These are phyloP conservation scores for Tarenaya hassleriana DNA, from an alignment of 345 rosid species.

Conservation along the genomic window DNA sequence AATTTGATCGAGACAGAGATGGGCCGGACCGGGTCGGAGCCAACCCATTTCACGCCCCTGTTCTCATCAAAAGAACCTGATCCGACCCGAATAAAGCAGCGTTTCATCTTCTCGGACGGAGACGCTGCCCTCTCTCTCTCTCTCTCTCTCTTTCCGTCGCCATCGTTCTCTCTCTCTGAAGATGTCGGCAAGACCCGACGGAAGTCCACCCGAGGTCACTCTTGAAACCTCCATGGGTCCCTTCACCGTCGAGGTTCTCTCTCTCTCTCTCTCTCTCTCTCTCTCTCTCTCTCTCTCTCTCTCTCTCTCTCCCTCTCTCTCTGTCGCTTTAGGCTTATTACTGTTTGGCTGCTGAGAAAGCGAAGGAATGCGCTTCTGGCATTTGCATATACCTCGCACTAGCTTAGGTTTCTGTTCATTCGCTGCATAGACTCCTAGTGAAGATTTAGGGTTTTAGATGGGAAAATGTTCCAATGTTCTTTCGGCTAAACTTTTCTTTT, in stretches of 20 bases:
- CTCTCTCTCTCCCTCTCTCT: not conserved
- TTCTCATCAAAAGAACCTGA: slow-evolving; percentile 23
- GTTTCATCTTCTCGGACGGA: not conserved
- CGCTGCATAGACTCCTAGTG: not conserved
- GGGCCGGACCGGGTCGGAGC: too few species aligned
- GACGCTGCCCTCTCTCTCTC: slow-evolving; percentile 12
- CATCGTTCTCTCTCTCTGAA: slow-evolving; percentile 16
- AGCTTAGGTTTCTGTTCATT: slow-evolving; percentile 5
- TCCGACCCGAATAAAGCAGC: slow-evolving; percentile 24
- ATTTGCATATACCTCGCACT: slow-evolving; percentile 3
- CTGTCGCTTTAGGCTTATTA: not conserved
- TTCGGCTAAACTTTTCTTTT: too few species aligned
- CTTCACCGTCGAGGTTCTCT: slow-evolving; percentile 86
- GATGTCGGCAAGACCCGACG: slow-evolving; percentile 79
- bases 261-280: too few species aligned
- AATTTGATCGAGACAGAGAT: too few species aligned
- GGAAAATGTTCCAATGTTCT: slow-evolving; percentile 5
- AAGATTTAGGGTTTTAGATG: slow-evolving; percentile 15
- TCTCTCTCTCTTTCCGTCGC: not conserved
- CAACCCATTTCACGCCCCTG: too few species aligned
- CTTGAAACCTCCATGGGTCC: slow-evolving; percentile 93
- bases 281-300: slow-evolving; percentile 7
- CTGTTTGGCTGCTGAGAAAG: slow-evolving; percentile 9
- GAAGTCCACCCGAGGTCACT: slow-evolving; percentile 82
- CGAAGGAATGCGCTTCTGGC: not conserved